Evolutionary conservation across 1,284 basidiomycete genomes (phyloP), one percentile per base, ranked within the genome.

Genomic region (Microbotryum intermedium): DNA sequence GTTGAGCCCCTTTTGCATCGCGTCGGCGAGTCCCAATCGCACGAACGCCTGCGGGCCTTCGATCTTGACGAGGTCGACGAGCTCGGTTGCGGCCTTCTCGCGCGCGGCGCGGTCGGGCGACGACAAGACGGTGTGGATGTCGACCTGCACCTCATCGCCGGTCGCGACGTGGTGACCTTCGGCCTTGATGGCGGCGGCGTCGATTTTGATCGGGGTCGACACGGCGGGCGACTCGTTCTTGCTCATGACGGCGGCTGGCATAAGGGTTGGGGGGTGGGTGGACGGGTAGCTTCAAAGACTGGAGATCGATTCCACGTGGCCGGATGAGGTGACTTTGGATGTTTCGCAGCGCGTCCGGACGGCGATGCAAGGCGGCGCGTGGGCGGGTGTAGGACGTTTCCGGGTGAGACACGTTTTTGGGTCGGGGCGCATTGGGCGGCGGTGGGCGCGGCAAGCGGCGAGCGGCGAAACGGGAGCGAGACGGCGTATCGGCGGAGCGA

Each of bases 1-100:
- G 71, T 61, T 70, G 60, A 82, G 76, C 57, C 79, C 81, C 76
- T 78, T 68, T 30, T 54, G 39, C 59, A 69, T 79, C 70, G 90
- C 90, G 66, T 87, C 85, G 60, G 80, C 79, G 77, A 95, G 88
- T 70, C 83, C 87, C 66, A 85, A 79, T 70, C 84, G 80, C 71
- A 82, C 80, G 73, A 97, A 83, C 72, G 85, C 86, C 67, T 84
- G 77, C 67, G 90, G 87, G 73, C 92, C 92, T 69, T 92, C 57
- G 42, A 72, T 62, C 72, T 78, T 78, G 71, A 77, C 75, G 50
- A 76, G 70, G 71, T 76, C 74, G 60, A 75, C 74, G 59, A 78
- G 74, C 72, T 77, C 76, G 64, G 70, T 69, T 25, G 72, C 75
- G 57, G 76, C 76, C 25, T 68, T 62, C 60, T 75, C 68, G 30